Conservation (phyloP, 2,329 filamentous ascomycete genomes). For the Aspergillus costaricaensis region DNA sequence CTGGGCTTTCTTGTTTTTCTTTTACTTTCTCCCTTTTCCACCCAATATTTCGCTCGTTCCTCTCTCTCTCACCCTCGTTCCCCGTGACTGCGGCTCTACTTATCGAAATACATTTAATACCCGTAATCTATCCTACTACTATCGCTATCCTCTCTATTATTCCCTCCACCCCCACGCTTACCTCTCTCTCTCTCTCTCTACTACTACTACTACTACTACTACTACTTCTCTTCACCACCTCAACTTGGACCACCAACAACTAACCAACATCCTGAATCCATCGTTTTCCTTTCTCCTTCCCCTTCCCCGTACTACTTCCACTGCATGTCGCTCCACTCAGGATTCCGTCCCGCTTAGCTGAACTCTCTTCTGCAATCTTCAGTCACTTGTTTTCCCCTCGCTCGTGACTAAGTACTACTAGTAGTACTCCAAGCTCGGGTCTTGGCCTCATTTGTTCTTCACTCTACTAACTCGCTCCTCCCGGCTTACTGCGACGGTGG, state of each 20-base stretch:
- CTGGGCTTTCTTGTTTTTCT: slow-evolving; percentile 1
- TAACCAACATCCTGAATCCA: not conserved
- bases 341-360: not conserved
- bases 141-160: too few species aligned
- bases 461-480: not conserved
- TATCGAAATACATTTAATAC: not conserved
- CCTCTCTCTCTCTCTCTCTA: too few species aligned
- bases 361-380: not conserved
- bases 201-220: too few species aligned
- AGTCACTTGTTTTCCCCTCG: not conserved
- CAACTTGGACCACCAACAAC: not conserved
- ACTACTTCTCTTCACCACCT: too few species aligned
- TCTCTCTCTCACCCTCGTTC: slow-evolving; percentile 1
- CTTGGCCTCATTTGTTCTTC: slow-evolving; percentile 1
- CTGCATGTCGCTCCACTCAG: not conserved
- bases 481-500: not conserved
- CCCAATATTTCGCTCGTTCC: not conserved
- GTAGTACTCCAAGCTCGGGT: not conserved
- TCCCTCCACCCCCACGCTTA: too few species aligned
- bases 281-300: not conserved
- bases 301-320: not conserved
- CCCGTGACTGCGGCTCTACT: not conserved
- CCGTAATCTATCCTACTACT: too few species aligned
- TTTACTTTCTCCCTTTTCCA: not conserved
- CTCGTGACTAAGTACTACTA: not conserved